Percentiles rank a stretch among this genome's conserved stretches.
Evolutionary conservation across 2,329 filamentous ascomycete species (phyloP).

Genomic region (Eurotiales sp.): DNA sequence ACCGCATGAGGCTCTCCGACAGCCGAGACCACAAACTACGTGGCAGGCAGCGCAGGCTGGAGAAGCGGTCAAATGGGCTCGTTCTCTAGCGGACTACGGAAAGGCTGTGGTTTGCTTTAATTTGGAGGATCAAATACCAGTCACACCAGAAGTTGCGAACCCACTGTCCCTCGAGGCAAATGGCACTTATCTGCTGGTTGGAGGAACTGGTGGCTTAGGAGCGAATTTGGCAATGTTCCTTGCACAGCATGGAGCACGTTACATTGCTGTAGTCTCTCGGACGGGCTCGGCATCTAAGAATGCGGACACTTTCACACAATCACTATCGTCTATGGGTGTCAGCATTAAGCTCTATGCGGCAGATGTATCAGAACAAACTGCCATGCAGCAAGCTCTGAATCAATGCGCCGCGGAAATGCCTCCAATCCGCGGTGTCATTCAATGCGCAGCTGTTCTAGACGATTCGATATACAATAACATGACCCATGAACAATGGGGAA

Average conservation of each 20-base stretch:
- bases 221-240: slow-evolving; percentile 29
- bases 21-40: background rate
- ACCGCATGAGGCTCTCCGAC: too few relatives aligned
- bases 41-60: background rate
- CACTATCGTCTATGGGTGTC: background rate
- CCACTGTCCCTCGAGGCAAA: background rate
- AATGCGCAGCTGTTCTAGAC: slow-evolving; percentile 35
- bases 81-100: background rate
- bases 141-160: background rate
- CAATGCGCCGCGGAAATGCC: slow-evolving; percentile 18
- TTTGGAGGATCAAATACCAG: background rate
- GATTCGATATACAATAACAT: slow-evolving; percentile 34
- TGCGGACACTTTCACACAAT: background rate
- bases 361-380: background rate
- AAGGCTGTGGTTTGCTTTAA: background rate
- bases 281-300: slow-evolving; percentile 20
- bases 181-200: slow-evolving; percentile 1
- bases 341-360: background rate
- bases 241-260: slow-evolving; percentile 24
- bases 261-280: slow-evolving; percentile 30
- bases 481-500: slow-evolving; percentile 25
- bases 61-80: background rate
- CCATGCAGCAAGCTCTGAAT: background rate
- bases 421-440: slow-evolving; percentile 32
- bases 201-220: slow-evolving; percentile 21